Evolutionary conservation across 441 rosid genomes (phyloP).

Genomic region (Gossypium laxum): DNA sequence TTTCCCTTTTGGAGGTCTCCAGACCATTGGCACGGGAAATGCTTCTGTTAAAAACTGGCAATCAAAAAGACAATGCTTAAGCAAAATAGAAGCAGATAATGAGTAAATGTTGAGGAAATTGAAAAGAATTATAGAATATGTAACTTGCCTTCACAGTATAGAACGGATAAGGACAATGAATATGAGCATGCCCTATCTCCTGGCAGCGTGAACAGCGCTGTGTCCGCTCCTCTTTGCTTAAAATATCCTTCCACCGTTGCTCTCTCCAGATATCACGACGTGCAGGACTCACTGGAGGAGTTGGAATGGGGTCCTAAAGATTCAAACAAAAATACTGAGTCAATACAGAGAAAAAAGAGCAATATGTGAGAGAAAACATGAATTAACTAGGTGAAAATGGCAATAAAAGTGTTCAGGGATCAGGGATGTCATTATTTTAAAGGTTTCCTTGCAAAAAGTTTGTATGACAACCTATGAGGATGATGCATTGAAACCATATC

Average conservation of each 20-base stretch:
- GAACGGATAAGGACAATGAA: conserved; percentile 12
- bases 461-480: background rate
- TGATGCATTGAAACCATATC: conserved; percentile 4
- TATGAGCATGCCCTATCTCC: conserved; percentile 1
- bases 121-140: background rate
- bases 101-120: background rate
- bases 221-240: conserved; percentile 4
- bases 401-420: background rate
- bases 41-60: background rate
- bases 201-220: conserved; percentile 1
- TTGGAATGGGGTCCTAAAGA: background rate
- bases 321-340: background rate
- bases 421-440: background rate
- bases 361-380: background rate
- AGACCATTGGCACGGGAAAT: background rate
- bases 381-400: background rate
- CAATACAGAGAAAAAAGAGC: background rate
- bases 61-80: background rate
- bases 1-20: background rate
- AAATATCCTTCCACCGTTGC: conserved; percentile 6
- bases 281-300: background rate
- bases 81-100: background rate
- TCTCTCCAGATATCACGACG: background rate
- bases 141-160: background rate
- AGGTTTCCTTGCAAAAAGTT: background rate